Base-by-base conservation (phyloP, 2,329 filamentous ascomycete genomes). In the Capronia coronata region DNA sequence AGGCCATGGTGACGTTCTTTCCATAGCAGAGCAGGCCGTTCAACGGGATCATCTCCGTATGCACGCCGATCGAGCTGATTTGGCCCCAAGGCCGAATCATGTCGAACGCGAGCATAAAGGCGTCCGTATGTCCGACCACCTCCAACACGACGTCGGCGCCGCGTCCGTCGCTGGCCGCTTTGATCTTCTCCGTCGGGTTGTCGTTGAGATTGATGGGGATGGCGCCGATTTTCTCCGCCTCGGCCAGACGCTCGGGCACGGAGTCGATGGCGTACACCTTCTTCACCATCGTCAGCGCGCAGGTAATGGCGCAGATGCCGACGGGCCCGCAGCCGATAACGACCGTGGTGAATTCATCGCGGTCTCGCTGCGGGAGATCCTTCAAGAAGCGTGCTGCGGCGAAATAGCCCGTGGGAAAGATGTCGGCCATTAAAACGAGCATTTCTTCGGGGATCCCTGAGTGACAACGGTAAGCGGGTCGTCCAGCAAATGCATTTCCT, bases 271-370 rank as follows among this genome's bases (percentile, higher is more conserved):
- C 77, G 46, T 72, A 84, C 0, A 85, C 77, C 11, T 70, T 73
- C 7, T 75, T 77, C 1, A 80, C 82, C 2, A 81, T 82, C 0
- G 80, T 73, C 2, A 84, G 64, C 1, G 76, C 82, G 0, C 75
- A 80, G 63, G 84, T 84, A 2, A 81, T 81, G 2, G 80, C 79
- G 75, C 84, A 82, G 3, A 84, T 64, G 1, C 82, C 81, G 1
- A 84, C 80, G 0, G 81, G 80, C 0, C 80, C 79, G 2, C 77
- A 79, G 0, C 80, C 82, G 51, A 83, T 84, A 1, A 84, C 74
- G 1, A 79, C 80, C 1, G 84, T 74, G n/a, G 70, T 59, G 41
- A 49, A 57, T 23, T 59, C 57, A 23, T 58, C 51, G n/a, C 52
- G 55, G 29, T 61, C 57, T 4, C 53, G 52, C 14, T 55, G 48